phyloP scores from a whole-genome alignment of 2,329 filamentous ascomycete species.

The Trichophaea hybrida region DNA sequence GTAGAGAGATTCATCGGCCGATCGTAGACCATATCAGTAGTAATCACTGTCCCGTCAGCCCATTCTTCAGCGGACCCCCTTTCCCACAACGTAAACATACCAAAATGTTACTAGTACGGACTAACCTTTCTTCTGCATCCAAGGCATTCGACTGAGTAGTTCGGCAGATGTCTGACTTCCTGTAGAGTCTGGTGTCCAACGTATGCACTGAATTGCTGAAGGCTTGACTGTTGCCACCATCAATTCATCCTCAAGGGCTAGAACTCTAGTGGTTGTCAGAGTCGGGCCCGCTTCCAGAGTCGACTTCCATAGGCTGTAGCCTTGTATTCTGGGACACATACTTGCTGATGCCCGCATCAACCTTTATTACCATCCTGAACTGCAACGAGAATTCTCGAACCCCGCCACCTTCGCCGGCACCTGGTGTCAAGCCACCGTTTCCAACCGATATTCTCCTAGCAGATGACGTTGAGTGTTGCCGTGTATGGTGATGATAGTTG shows the following conservation, averaged over 20 bases:
- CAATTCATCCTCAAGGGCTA: slow-evolving; percentile 84
- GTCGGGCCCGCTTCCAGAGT: not conserved
- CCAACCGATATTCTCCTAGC: slow-evolving; percentile 12
- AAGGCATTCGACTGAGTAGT: slow-evolving; percentile 71
- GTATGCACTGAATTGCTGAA: slow-evolving; percentile 89
- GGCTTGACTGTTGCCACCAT: slow-evolving; percentile 84
- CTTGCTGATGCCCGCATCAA: slow-evolving; percentile 69
- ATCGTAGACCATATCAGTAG: slow-evolving; percentile 82
- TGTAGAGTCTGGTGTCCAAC: slow-evolving; percentile 72
- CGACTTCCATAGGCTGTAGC: not conserved
- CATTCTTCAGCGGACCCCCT: not conserved
- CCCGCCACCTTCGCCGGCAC: slow-evolving; percentile 66
- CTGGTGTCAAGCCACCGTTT: slow-evolving; percentile 40
- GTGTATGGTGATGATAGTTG: slow-evolving; percentile 40
- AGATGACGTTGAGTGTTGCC: slow-evolving; percentile 35
- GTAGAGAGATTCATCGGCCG: slow-evolving; percentile 90
- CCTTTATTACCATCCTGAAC: slow-evolving; percentile 95
- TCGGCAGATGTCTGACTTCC: slow-evolving; percentile 83
- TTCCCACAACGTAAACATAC: slow-evolving; percentile 14
- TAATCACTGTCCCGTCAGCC: slow-evolving; percentile 33
- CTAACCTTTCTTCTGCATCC: slow-evolving; percentile 57
- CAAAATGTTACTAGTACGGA: slow-evolving; percentile 4
- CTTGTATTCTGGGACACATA: slow-evolving; percentile 6
- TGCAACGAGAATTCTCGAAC: slow-evolving; percentile 77
- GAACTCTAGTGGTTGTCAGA: slow-evolving; percentile 40